These are phyloP conservation scores for Fusarium aywerte DNA, from an alignment of 2,329 filamentous ascomycete species.

Conservation along the genomic window DNA sequence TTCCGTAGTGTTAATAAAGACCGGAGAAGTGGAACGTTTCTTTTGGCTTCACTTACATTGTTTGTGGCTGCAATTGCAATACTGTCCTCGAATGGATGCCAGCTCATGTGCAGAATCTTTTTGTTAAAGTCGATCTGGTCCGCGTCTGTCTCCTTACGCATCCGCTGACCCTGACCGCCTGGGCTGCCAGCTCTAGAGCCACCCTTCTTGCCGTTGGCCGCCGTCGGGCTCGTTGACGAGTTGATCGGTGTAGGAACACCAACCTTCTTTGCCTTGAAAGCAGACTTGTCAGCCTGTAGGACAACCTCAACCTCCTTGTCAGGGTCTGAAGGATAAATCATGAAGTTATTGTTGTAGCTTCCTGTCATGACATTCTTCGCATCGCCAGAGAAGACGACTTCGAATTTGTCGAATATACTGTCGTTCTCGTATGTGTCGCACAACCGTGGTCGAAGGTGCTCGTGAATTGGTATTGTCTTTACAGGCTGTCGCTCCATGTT, in stretches of 20 bases:
- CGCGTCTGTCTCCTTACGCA: conserved; percentile 99
- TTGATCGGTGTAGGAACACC: conserved; percentile 98
- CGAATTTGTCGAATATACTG: conserved; percentile 99
- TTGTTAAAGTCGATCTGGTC: conserved; percentile 99
- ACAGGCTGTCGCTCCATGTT: conserved; percentile 98
- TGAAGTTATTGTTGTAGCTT: conserved; percentile 99
- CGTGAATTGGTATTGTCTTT: conserved; percentile 98
- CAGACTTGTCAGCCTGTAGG: conserved; percentile 96
- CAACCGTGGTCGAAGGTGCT: conserved; percentile 90
- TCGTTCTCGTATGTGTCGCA: conserved; percentile 99
- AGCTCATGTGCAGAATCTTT: conserved; percentile 99
- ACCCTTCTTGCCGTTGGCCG: conserved; percentile 84
- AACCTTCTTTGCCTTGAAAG: conserved; percentile 99
- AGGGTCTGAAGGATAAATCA: conserved; percentile 98
- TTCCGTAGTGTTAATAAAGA: conserved; percentile 40
- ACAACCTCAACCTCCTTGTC: conserved; percentile 98
- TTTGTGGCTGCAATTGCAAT: conserved; percentile 99
- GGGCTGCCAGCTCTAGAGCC: conserved; percentile 90
- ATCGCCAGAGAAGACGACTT: conserved; percentile 98
- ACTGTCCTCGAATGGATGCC: conserved; percentile 99
- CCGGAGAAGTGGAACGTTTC: background rate
- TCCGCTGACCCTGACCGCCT: conserved; percentile 83
- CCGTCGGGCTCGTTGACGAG: conserved; percentile 75
- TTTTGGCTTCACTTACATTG: conserved; percentile 77
- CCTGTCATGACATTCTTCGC: conserved; percentile 99